phyloP scores from a whole-genome alignment of 1,139 yeast species.

The Sugiyamaella castrensis region DNA sequence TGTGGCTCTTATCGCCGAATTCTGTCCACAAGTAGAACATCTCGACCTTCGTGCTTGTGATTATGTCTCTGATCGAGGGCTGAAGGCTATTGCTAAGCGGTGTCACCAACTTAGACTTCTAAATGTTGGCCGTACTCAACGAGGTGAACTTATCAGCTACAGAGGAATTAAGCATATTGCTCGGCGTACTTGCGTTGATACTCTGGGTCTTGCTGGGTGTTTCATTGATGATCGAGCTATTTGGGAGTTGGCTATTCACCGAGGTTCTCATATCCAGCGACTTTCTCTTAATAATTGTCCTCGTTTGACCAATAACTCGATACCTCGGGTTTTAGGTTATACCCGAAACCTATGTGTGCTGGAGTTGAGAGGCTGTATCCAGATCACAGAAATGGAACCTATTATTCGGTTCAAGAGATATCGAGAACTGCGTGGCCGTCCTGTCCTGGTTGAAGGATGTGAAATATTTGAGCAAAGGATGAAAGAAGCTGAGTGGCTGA shows the following conservation, averaged over 20 bases:
- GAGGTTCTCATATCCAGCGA: slow-evolving; percentile 58
- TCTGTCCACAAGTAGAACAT: slow-evolving; percentile 58
- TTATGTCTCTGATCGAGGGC: slow-evolving; percentile 67
- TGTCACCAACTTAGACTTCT: slow-evolving; percentile 57
- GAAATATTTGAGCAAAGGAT: slow-evolving; percentile 60
- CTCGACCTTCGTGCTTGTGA: slow-evolving; percentile 88
- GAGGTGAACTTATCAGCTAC: slow-evolving; percentile 70
- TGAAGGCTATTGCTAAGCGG: slow-evolving; percentile 58
- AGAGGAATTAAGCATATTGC: slow-evolving; percentile 59
- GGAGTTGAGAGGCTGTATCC: slow-evolving; percentile 65
- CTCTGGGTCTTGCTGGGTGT: slow-evolving; percentile 91
- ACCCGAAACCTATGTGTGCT: slow-evolving; percentile 66
- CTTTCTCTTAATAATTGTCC: slow-evolving; percentile 77
- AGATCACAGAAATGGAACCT: slow-evolving; percentile 58
- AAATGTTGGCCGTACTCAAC: slow-evolving; percentile 76
- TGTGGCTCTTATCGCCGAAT: slow-evolving; percentile 49
- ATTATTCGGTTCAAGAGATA: slow-evolving; percentile 65
- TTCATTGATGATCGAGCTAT: slow-evolving; percentile 68
- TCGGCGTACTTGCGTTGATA: slow-evolving; percentile 52
- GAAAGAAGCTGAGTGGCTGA: slow-evolving; percentile 57
- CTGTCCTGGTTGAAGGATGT: slow-evolving; percentile 72
- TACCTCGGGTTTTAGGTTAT: slow-evolving; percentile 60
- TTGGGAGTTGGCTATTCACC: slow-evolving; percentile 71
- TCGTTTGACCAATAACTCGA: slow-evolving; percentile 58
- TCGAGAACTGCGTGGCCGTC: slow-evolving; percentile 50